Evolutionary conservation across 2,329 filamentous ascomycete species (phyloP).

Genomic region (Stylonectria norvegica): DNA sequence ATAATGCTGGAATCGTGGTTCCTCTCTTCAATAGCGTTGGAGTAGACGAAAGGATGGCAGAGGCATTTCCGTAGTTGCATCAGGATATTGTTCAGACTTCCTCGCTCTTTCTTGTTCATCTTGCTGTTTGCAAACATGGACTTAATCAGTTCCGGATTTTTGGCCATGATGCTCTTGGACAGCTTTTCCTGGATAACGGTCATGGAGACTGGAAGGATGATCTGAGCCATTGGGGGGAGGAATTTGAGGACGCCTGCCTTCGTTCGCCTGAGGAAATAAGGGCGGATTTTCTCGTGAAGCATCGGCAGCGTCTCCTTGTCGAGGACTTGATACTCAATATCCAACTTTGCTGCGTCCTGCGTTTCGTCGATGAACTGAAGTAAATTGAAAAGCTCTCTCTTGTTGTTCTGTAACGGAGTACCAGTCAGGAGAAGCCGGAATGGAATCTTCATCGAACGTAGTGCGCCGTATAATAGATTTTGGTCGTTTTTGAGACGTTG

Average conservation of each 20-base stretch:
- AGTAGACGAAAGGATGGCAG: slow-evolving; percentile 96
- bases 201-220: slow-evolving; percentile 96
- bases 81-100: slow-evolving; percentile 87
- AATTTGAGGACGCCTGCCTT: slow-evolving; percentile 90
- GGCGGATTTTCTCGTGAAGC: slow-evolving; percentile 78
- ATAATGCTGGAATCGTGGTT: slow-evolving; percentile 58
- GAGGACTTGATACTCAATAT: slow-evolving; percentile 72
- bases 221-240: slow-evolving; percentile 87
- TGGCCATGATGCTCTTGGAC: slow-evolving; percentile 88
- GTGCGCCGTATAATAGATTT: slow-evolving; percentile 72
- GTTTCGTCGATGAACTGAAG: slow-evolving; percentile 83
- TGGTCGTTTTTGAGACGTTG: slow-evolving; percentile 93
- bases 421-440: slow-evolving; percentile 86
- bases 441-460: slow-evolving; percentile 70
- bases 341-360: slow-evolving; percentile 67
- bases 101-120: slow-evolving; percentile 67
- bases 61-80: slow-evolving; percentile 93
- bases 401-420: slow-evolving; percentile 94
- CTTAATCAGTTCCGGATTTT: slow-evolving; percentile 84
- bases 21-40: slow-evolving; percentile 80
- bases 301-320: slow-evolving; percentile 77
- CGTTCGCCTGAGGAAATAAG: slow-evolving; percentile 69
- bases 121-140: slow-evolving; percentile 73
- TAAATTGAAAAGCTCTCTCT: slow-evolving; percentile 92
- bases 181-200: slow-evolving; percentile 88